Conservation (phyloP, 352 stramenopile genomes). For the Pythium inflatum region DNA sequence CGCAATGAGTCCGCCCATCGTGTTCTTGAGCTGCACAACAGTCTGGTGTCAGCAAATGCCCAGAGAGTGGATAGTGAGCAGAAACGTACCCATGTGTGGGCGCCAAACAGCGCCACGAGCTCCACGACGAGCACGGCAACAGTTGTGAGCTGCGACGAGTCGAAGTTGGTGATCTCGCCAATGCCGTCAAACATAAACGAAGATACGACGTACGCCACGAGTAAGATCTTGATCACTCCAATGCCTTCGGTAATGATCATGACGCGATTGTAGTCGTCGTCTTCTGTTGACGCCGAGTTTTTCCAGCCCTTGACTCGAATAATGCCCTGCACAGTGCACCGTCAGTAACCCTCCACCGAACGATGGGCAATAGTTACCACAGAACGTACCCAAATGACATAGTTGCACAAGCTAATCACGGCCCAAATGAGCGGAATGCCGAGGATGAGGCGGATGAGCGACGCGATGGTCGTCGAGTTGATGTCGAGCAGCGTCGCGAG, state of each 20-base stretch:
- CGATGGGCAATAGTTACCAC: background rate
- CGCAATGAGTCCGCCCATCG: constrained; percentile 80
- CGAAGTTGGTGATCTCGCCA: constrained; percentile 74
- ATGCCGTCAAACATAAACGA: constrained; percentile 86
- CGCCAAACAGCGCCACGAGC: constrained; percentile 77
- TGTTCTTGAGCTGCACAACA: constrained; percentile 73
- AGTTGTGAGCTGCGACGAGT: constrained; percentile 78
- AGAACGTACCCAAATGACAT: constrained; percentile 69
- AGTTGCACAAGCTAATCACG: constrained; percentile 83
- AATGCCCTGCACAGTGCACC: constrained; percentile 49
- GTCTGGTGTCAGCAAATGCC: background rate
- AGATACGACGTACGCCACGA: constrained; percentile 84
- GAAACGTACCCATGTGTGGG: constrained; percentile 73
- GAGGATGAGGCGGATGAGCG: constrained; percentile 64
- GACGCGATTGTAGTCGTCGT: constrained; percentile 84
- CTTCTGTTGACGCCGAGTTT: constrained; percentile 59
- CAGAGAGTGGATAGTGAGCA: background rate
- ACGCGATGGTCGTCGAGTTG: constrained; percentile 46
- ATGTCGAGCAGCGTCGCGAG: constrained; percentile 48
- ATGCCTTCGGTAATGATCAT: constrained; percentile 90
- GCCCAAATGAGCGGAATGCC: constrained; percentile 80
- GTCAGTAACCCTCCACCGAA: background rate
- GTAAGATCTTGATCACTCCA: constrained; percentile 80
- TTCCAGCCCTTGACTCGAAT: constrained; percentile 85
- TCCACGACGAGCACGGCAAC: constrained; percentile 82